A percentile compares a stretch with the other conserved stretches of the same genome.
Evolutionary conservation across 805 yeast genomes (phyloP).

Genomic region (Metschnikowia aberdeeniae): DNA sequence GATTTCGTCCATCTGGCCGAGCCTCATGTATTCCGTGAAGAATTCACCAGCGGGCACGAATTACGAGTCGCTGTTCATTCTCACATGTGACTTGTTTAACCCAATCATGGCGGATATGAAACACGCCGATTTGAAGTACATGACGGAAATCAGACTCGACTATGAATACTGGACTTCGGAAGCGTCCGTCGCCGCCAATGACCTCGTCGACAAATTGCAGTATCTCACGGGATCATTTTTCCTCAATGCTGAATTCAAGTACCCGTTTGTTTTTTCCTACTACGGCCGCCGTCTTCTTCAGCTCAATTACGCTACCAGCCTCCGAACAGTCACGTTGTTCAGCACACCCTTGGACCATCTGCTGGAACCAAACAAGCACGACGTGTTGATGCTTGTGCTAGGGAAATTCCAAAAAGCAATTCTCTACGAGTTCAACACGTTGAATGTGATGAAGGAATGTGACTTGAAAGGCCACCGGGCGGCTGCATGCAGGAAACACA

Average conservation of each 20-base stretch:
- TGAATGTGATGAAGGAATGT: conserved; percentile 20
- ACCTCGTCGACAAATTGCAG: conserved; percentile 17
- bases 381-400: conserved; percentile 9
- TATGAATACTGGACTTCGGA: conserved; percentile 10
- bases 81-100: conserved; percentile 13
- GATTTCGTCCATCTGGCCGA: conserved; percentile 7
- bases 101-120: conserved; percentile 12
- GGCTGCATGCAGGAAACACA: conserved; percentile 4
- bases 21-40: conserved; percentile 6
- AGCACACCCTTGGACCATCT: conserved; percentile 10
- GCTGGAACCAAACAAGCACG: conserved; percentile 5
- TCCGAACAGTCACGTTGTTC: conserved; percentile 6
- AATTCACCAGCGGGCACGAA: not conserved
- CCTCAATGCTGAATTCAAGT: conserved; percentile 25
- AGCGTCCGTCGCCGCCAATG: conserved; percentile 6
- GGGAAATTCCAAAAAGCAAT: conserved; percentile 15
- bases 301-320: conserved; percentile 16
- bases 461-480: conserved; percentile 5
- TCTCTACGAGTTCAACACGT: conserved; percentile 19
- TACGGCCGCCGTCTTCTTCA: conserved; percentile 25
- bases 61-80: conserved; percentile 1
- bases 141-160: conserved; percentile 7
- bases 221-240: conserved; percentile 21
- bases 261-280: conserved; percentile 30
- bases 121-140: conserved; percentile 8